Evolutionary conservation across 2,329 filamentous ascomycete genomes (phyloP).

Genomic region (Gaeumannomyces sp.): DNA sequence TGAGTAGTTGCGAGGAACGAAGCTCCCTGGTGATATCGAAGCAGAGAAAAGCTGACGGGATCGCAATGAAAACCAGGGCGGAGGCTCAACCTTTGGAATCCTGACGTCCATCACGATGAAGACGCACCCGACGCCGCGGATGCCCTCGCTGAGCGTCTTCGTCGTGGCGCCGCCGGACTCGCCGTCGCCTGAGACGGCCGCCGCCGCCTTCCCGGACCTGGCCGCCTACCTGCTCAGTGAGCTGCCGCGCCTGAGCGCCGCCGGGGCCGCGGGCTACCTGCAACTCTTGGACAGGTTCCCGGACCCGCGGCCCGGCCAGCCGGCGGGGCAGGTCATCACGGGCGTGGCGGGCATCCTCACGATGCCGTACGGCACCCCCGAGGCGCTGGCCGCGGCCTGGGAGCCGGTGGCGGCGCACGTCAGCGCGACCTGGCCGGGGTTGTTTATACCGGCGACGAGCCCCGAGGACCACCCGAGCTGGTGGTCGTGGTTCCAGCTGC

Average conservation of each 20-base stretch:
- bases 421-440: slow-evolving; percentile 14
- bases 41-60: background rate
- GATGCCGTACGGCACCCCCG: slow-evolving; percentile 5
- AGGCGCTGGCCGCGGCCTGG: slow-evolving; percentile 3
- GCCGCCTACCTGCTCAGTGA: slow-evolving; percentile 39
- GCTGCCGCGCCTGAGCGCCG: slow-evolving; percentile 40
- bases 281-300: slow-evolving; percentile 30
- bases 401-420: slow-evolving; percentile 16
- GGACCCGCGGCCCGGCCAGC: slow-evolving; percentile 19
- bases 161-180: slow-evolving; percentile 17
- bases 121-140: slow-evolving; percentile 37
- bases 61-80: slow-evolving; percentile 33
- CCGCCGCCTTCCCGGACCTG: slow-evolving; percentile 30
- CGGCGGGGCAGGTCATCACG: slow-evolving; percentile 18
- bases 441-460: slow-evolving; percentile 6
- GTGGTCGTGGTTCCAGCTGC: slow-evolving; percentile 18
- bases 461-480: slow-evolving; percentile 12
- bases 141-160: slow-evolving; percentile 20
- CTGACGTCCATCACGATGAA: slow-evolving; percentile 52
- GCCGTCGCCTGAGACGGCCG: slow-evolving; percentile 1
- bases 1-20: slow-evolving; percentile 25
- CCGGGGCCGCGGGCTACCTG: slow-evolving; percentile 44
- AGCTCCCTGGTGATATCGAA: background rate
- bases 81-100: slow-evolving; percentile 55
- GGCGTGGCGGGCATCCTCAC: slow-evolving; percentile 17